Percentiles rank a stretch among this genome's conserved stretches.
phyloP scores from a whole-genome alignment of 257 asterid species.

The Anisodus acutangulus region DNA sequence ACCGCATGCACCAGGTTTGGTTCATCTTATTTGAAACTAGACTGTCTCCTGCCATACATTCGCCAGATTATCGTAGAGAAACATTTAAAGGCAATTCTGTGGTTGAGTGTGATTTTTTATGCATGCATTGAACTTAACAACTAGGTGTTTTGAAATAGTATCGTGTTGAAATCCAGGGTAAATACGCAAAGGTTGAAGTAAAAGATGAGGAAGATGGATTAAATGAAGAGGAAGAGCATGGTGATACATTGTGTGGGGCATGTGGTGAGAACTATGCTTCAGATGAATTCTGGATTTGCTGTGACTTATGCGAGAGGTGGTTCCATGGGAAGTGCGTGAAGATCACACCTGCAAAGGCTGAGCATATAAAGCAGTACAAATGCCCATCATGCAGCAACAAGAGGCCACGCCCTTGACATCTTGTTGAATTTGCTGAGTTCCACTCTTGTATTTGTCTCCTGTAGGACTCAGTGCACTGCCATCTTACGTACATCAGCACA shows the following conservation, averaged over 20 bases:
- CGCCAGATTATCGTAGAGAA: not conserved
- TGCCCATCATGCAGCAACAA: constrained; percentile 85
- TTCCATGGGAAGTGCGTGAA: constrained; percentile 87
- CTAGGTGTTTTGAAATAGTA: not conserved
- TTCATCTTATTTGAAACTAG: constrained; percentile 8
- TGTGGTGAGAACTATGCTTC: constrained; percentile 68
- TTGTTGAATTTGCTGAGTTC: constrained; percentile 8
- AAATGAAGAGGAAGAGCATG: constrained; percentile 62
- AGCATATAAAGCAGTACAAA: constrained; percentile 82
- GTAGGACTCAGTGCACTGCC: constrained; percentile 3
- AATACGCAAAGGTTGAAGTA: constrained; percentile 36
- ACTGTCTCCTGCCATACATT: constrained; percentile 13
- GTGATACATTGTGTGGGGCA: constrained; percentile 74
- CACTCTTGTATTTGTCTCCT: constrained; percentile 23
- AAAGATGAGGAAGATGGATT: constrained; percentile 46
- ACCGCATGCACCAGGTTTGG: constrained; percentile 5
- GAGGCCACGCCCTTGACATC: constrained; percentile 56
- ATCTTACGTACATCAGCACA: not conserved
- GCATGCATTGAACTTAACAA: constrained; percentile 3
- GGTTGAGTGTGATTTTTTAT: not conserved
- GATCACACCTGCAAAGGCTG: constrained; percentile 84
- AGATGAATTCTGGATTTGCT: constrained; percentile 82
- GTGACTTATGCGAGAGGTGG: constrained; percentile 81
- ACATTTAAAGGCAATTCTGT: not conserved
- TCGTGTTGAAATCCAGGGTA: constrained; percentile 40